Evolutionary conservation across 2,329 filamentous ascomycete species (phyloP), one percentile per base, ranked within the genome.

Genomic region (Aspergillus puulaauensis): DNA sequence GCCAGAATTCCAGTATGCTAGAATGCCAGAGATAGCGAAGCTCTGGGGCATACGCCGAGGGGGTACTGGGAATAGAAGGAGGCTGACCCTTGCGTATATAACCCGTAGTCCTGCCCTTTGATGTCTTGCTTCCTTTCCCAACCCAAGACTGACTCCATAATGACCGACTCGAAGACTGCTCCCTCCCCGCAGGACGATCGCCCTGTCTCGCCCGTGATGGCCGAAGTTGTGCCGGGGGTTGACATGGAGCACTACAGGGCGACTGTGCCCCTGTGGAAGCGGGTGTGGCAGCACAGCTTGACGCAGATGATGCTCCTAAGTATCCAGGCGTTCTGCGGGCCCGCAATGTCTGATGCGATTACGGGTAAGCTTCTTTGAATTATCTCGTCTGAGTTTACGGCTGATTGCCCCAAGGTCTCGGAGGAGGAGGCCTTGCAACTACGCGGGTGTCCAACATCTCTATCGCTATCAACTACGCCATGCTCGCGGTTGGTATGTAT

Each of bases 221-320:
- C 21, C 23, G 49, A 52, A 11, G 9, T 41, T 21, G 37, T 27
- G 7, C 23, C 24, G 1, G 49, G 49, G 12, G 65, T 80, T 50
- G 72, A 79, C 52, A 75, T 79, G 17, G 52, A 52, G n/a, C 27
- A 43, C 19, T 51, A 51, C 44, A 44, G 35, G 3, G 53, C 43
- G 4, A 52, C 35, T 12, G 37, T 60, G 1, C 78, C 78, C 1
- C 58, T 68, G 4, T 80, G 78, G 78, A 79, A 77, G 60, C 72
- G 76, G 3, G 61, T 80, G 4, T 77, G 76, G 68, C 76, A 77
- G 59, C 76, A 80, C 61, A 80, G 78, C 61, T 70, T 81, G 61
- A 80, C 78, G 5, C 78, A 81, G 66, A 80, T 81, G 79, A 65
- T 80, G 63, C 68, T 80, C 4, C 64, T 81, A 11, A 80, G 77